Evolutionary conservation across 2,329 filamentous ascomycete species (phyloP), one percentile per base, ranked within the genome.

Genomic region (Calycina herbarum): DNA sequence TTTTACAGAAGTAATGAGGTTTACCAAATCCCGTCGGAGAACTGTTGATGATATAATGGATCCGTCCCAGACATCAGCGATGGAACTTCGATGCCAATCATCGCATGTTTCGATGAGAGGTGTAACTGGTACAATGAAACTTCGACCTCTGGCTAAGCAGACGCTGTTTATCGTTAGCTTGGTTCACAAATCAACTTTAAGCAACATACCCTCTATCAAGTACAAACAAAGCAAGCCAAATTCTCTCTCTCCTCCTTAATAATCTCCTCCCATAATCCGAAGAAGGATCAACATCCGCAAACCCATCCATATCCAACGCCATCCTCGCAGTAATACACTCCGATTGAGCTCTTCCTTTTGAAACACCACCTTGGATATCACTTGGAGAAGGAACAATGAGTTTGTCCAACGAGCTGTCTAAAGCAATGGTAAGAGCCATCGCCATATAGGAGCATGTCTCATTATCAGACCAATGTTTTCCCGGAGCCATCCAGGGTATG

Each of bases 41-140:
- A 91, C 87, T 0, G 89, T 87, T 79, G 91, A 90, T 0, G 89
- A 92, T 17, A 90, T 85, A 61, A 92, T 79, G n/a, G 89, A 86
- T 0, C 89, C 88, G 73, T 92, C 89, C 74, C 88, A 88, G 13
- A 82, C 79, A 72, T 91, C 88, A 1, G 87, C 85, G 62, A 88
- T 81, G 40, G 82, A 81, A 8, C 85, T 87, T 15, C 84, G 77
- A 70, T 91, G 89, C 89, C 89, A 92, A 7, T 82, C 80, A 68
- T 92, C 89, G 70, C 89, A 91, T 59, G 86, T 83, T 67, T 87
- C 85, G 24, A 92, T 82, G 0, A 90, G 80, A 1, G 85, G 83
- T 1, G 89, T 90, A 60, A 88, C 81, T 0, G 89, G 89, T 0
- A 92, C 83, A 0, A 87, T 88, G 71, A 89, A 92, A 27, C 83